phyloP scores from a whole-genome alignment of 2,329 filamentous ascomycete genomes.

The Phyllosticta paracitricarpa region DNA sequence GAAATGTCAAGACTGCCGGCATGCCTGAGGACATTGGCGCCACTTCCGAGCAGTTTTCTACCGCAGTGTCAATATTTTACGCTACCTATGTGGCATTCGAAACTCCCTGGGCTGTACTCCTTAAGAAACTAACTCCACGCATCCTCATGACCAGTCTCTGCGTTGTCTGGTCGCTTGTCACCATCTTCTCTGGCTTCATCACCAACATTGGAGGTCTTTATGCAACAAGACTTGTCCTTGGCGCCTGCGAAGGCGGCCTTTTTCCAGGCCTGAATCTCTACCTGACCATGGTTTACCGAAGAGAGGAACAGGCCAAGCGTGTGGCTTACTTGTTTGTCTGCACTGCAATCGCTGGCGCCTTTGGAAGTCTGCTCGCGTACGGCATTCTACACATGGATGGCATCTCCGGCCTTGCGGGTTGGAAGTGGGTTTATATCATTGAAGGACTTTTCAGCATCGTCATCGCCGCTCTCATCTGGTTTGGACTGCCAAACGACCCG shows the following conservation, averaged over 20 bases:
- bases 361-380: slow-evolving; percentile 32
- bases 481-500: slow-evolving; percentile 39
- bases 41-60: slow-evolving; percentile 34
- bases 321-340: slow-evolving; percentile 33
- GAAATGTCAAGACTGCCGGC: slow-evolving; percentile 40
- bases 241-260: slow-evolving; percentile 18
- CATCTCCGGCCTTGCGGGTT: slow-evolving; percentile 34
- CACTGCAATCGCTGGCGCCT: slow-evolving; percentile 21
- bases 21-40: slow-evolving; percentile 38
- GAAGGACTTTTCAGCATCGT: slow-evolving; percentile 16
- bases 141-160: slow-evolving; percentile 31
- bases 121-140: slow-evolving; percentile 37
- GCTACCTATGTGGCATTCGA: slow-evolving; percentile 43
- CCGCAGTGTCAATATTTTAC: slow-evolving; percentile 42
- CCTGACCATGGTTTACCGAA: slow-evolving; percentile 31
- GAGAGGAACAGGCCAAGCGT: slow-evolving; percentile 32
- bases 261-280: slow-evolving; percentile 33
- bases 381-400: slow-evolving; percentile 36
- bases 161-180: slow-evolving; percentile 40
- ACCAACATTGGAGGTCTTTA: slow-evolving; percentile 32
- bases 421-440: slow-evolving; percentile 20
- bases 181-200: slow-evolving; percentile 40
- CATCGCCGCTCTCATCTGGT: slow-evolving; percentile 30
- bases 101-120: slow-evolving; percentile 36
- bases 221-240: slow-evolving; percentile 27